phyloP scores from a whole-genome alignment of 2,329 filamentous ascomycete genomes.

The Exserohilum rostratum region DNA sequence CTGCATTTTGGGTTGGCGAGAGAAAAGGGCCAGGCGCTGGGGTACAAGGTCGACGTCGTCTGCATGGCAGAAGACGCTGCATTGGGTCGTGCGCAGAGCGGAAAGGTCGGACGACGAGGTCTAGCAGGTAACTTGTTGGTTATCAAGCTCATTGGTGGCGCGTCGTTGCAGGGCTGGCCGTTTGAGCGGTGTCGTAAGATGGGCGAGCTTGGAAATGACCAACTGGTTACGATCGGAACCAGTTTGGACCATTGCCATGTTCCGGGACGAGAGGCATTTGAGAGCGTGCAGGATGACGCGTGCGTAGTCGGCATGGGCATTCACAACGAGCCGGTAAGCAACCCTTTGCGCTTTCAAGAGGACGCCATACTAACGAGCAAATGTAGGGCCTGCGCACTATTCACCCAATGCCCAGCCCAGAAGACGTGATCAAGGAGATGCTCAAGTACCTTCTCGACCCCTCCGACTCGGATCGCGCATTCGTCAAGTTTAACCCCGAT shows the following conservation, averaged over 20 bases:
- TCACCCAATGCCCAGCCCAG: slow-evolving; percentile 55
- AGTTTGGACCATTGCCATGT: slow-evolving; percentile 61
- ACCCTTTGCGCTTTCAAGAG: not conserved
- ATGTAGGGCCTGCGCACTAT: slow-evolving; percentile 52
- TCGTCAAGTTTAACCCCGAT: slow-evolving; percentile 54
- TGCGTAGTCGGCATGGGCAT: slow-evolving; percentile 57
- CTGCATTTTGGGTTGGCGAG: slow-evolving; percentile 57
- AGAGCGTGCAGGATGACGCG: slow-evolving; percentile 51
- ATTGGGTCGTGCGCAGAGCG: slow-evolving; percentile 56
- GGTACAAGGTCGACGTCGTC: slow-evolving; percentile 55
- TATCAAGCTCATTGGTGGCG: slow-evolving; percentile 55
- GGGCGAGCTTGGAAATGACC: slow-evolving; percentile 52
- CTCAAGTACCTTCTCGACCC: slow-evolving; percentile 57
- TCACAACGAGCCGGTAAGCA: slow-evolving; percentile 57
- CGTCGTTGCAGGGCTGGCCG: slow-evolving; percentile 52
- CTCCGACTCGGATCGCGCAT: slow-evolving; percentile 56
- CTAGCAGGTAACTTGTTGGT: slow-evolving; percentile 59
- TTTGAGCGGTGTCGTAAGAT: slow-evolving; percentile 55
- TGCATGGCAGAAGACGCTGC: slow-evolving; percentile 58
- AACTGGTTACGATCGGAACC: slow-evolving; percentile 58
- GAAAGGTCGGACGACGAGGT: slow-evolving; percentile 57
- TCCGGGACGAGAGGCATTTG: slow-evolving; percentile 58
- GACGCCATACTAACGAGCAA: not conserved
- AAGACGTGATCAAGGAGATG: slow-evolving; percentile 57
- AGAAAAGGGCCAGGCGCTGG: slow-evolving; percentile 54